Percentiles rank a stretch among this genome's conserved stretches.
Conservation (phyloP, 495 filamentous ascomycete genomes). For the Talaromyces liani region DNA sequence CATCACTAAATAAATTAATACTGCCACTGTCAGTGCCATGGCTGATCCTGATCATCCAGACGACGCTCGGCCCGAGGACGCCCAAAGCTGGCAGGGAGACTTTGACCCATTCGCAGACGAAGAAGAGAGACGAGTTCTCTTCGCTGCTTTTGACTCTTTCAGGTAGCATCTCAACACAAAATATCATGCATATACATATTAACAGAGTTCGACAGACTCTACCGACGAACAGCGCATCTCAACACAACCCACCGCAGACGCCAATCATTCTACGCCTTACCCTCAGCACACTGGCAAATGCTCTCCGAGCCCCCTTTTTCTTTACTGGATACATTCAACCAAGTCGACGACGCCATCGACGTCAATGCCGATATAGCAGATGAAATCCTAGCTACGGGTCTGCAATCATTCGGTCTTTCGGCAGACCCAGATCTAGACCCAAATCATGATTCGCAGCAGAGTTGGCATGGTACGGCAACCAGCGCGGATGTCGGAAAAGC, state of each 20-base stretch:
- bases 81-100: slow-evolving; percentile 46
- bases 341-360: slow-evolving; percentile 83
- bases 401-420: slow-evolving; percentile 55
- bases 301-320: slow-evolving; percentile 76
- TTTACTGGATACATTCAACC: slow-evolving; percentile 65
- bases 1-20: not conserved
- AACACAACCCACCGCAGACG: slow-evolving; percentile 85
- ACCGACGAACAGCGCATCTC: slow-evolving; percentile 71
- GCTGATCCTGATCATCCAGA: not conserved
- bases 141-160: slow-evolving; percentile 76
- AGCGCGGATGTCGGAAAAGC: slow-evolving; percentile 78
- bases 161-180: slow-evolving; percentile 79
- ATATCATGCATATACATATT: no score
- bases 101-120: slow-evolving; percentile 58
- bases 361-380: slow-evolving; percentile 76
- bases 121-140: slow-evolving; percentile 69
- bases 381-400: slow-evolving; percentile 59
- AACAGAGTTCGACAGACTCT: slow-evolving; percentile 50
- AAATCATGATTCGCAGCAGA: slow-evolving; percentile 23
- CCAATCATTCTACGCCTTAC: slow-evolving; percentile 87
- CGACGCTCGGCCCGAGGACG: slow-evolving; percentile 9
- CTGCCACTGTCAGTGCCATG: not conserved
- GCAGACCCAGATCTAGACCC: slow-evolving; percentile 18
- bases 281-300: slow-evolving; percentile 69
- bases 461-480: slow-evolving; percentile 62